Percentiles rank a stretch among this genome's conserved stretches.
These are phyloP conservation scores for Gastrodia elata DNA, from an alignment of 106 monocot genomes.

Conservation along the genomic window DNA sequence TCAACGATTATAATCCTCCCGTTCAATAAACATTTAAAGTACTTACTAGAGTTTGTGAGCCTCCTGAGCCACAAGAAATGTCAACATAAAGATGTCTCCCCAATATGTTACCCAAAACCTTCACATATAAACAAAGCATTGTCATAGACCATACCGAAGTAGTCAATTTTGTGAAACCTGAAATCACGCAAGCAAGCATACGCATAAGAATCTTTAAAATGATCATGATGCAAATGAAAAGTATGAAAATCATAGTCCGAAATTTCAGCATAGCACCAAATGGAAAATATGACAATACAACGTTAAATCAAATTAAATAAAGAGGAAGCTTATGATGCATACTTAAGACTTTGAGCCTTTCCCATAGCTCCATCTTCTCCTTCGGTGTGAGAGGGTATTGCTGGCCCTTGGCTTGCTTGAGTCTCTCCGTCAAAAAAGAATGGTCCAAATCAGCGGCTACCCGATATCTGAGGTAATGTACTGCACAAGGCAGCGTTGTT, in stretches of 20 bases:
- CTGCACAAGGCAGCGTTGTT: slow-evolving; percentile 60
- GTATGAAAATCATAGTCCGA: not conserved
- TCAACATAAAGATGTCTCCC: slow-evolving; percentile 95
- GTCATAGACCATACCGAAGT: slow-evolving; percentile 88
- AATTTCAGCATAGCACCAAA: not conserved
- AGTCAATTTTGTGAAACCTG: slow-evolving; percentile 76
- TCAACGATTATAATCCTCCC: not conserved
- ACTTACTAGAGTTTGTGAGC: slow-evolving; percentile 34
- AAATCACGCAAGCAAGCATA: not conserved
- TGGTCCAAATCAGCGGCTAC: slow-evolving; percentile 61
- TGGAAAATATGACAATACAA: not conserved
- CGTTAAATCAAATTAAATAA: not conserved
- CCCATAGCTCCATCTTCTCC: slow-evolving; percentile 79
- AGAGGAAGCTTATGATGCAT: slow-evolving; percentile 7
- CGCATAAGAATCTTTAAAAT: not conserved
- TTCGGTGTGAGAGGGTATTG: slow-evolving; percentile 16
- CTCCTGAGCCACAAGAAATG: slow-evolving; percentile 43
- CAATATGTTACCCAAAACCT: slow-evolving; percentile 84
- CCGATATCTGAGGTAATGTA: slow-evolving; percentile 40
- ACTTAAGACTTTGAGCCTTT: slow-evolving; percentile 80
- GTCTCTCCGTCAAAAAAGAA: slow-evolving; percentile 60
- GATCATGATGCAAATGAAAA: not conserved
- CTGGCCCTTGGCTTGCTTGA: slow-evolving; percentile 71
- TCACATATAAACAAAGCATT: slow-evolving; percentile 71
- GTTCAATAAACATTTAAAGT: not conserved